A percentile compares a stretch with the other conserved stretches of the same genome.
phyloP scores from a whole-genome alignment of 1,139 yeast genomes.

The Hyphopichia khmerensis region DNA sequence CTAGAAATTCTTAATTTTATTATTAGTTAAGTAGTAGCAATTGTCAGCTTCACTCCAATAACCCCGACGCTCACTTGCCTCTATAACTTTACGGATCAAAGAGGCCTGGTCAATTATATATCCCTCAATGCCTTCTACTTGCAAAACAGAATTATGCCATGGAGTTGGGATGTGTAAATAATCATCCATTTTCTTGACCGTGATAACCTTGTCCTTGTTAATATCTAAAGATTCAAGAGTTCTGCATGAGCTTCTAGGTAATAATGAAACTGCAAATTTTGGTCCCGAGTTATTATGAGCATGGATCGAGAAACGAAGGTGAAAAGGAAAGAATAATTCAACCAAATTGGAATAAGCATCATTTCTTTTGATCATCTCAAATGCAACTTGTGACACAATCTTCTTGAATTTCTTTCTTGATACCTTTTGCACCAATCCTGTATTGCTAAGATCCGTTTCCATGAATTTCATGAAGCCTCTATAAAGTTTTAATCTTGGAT shows the following conservation, averaged over 20 bases:
- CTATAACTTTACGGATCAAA: slow-evolving; percentile 22
- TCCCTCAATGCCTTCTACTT: slow-evolving; percentile 27
- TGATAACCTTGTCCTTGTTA: slow-evolving; percentile 19
- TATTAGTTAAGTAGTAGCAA: slow-evolving; percentile 1
- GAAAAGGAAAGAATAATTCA: slow-evolving; percentile 58
- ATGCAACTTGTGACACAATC: slow-evolving; percentile 52
- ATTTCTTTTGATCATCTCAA: slow-evolving; percentile 63
- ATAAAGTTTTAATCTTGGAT: slow-evolving; percentile 51
- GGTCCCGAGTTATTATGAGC: slow-evolving; percentile 61
- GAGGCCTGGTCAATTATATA: slow-evolving; percentile 29
- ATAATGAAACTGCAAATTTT: slow-evolving; percentile 53
- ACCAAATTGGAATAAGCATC: slow-evolving; percentile 66
- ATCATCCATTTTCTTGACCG: slow-evolving; percentile 28
- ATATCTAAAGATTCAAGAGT: slow-evolving; percentile 31
- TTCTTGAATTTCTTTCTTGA: slow-evolving; percentile 53
- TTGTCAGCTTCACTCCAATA: slow-evolving; percentile 20
- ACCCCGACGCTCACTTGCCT: slow-evolving; percentile 21
- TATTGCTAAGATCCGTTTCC: slow-evolving; percentile 53
- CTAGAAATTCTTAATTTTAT: not conserved
- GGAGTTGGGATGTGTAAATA: slow-evolving; percentile 48
- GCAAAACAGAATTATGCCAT: slow-evolving; percentile 60
- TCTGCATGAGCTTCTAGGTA: slow-evolving; percentile 43
- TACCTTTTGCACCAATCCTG: slow-evolving; percentile 33
- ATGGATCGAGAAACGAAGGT: slow-evolving; percentile 58
- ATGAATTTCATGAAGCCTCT: slow-evolving; percentile 61